Evolutionary conservation across 768 basidiomycete species (phyloP).

Genomic region (Melanogaster broomeanus): DNA sequence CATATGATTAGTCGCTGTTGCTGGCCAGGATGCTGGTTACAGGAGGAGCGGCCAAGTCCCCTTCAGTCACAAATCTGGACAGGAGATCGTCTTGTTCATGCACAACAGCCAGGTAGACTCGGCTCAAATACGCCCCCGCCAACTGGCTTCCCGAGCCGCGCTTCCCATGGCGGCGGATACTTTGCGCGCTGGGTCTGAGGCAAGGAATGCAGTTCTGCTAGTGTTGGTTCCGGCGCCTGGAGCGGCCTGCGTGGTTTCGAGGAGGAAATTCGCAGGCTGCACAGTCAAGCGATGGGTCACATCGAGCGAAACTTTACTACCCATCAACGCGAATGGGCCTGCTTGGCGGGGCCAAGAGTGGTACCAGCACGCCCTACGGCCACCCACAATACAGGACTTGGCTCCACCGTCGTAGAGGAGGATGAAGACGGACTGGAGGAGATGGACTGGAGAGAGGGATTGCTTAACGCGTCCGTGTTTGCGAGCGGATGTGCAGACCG

Average conservation of each 20-base stretch:
- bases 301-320: constrained; percentile 55
- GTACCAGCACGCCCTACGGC: constrained; percentile 68
- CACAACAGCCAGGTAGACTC: constrained; percentile 76
- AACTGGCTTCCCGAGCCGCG: constrained; percentile 67
- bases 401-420: constrained; percentile 62
- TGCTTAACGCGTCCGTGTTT: constrained; percentile 33
- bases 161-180: constrained; percentile 74
- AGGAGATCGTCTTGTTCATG: constrained; percentile 78
- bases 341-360: constrained; percentile 55
- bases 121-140: constrained; percentile 74
- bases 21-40: constrained; percentile 69
- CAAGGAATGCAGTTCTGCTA: constrained; percentile 46
- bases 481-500: constrained; percentile 42
- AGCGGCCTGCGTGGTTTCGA: constrained; percentile 64
- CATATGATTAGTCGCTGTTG: constrained; percentile 68
- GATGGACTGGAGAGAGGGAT: constrained; percentile 42
- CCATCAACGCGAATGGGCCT: constrained; percentile 58
- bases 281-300: constrained; percentile 76
- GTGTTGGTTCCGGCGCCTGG: constrained; percentile 30
- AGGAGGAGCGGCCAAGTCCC: constrained; percentile 84
- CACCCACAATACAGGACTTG: constrained; percentile 53
- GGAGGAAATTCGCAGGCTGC: constrained; percentile 72
- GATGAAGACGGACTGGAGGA: constrained; percentile 76
- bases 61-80: constrained; percentile 76
- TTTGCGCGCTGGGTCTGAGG: constrained; percentile 88